Evolutionary conservation across 129 eudicot genomes (phyloP), one percentile per base, ranked within the genome.

Genomic region (Helianthus tuberosus): DNA sequence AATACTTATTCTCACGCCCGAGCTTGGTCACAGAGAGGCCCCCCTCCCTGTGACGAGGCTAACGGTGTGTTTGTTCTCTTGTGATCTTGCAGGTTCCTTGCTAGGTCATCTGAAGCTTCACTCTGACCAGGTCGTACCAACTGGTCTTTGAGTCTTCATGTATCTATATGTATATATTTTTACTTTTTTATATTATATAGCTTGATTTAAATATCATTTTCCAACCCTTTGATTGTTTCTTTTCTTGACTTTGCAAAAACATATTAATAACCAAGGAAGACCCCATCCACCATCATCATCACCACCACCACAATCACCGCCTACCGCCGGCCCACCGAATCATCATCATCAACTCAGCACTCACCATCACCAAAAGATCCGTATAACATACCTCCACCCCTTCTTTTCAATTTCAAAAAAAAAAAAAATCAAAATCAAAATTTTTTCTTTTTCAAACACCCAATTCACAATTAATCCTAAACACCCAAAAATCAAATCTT

Each of bases 311-410:
- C 50, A 38, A 49, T 46, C 65, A 16, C 64, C 71, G 17, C 12
- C 77, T 11, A 73, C 55, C 72, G 49, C 54, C 64, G 77, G 71
- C 57, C 77, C 73, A 78, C 82, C 77, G 81, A 77, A 77, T 77
- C 81, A 69, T 48, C 81, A 69, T 48, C 81, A 60, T 60, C 81
- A 48, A 60, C 75, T 60, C 68, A 15, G 66, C 66, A 43, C 79
- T 57, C 57, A 57, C 62, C 77, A 60, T 73, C 48, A 10, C 12
- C 63, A 11, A 74, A 64, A 75, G 65, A 75, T 75, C 79, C 79
- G 55, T 75, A 75, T 64, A 75, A 51, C 51, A 75, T 64, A 64
- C 49, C 79, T 65, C 46, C 79, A 53, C 79, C 48, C 11, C 66
- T 46, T 5, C 55, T 3, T 35, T 68, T 35, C 35, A 11, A 8